These are phyloP conservation scores for Speleostelium caveatum DNA, from an alignment of 78 protist genomes.

Conservation along the genomic window DNA sequence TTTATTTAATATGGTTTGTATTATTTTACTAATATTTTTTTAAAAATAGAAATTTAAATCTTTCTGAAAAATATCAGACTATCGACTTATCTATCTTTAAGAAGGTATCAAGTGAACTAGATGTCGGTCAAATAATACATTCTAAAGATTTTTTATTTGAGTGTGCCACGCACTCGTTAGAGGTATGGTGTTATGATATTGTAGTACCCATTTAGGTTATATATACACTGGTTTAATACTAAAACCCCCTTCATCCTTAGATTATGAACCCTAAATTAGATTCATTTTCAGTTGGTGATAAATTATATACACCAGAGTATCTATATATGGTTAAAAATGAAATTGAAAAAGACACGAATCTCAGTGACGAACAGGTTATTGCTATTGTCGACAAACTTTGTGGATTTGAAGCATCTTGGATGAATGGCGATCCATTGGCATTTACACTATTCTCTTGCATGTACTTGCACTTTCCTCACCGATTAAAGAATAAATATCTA, in stretches of 20 bases:
- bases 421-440: constrained; percentile 37
- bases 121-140: background rate
- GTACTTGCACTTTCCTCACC: constrained; percentile 35
- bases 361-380: constrained; percentile 19
- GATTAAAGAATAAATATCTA: constrained; percentile 16
- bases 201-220: too few relatives aligned
- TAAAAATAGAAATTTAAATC: too few relatives aligned
- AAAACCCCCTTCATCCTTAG: too few relatives aligned
- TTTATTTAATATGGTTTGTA: too few relatives aligned
- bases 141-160: background rate
- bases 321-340: constrained; percentile 13
- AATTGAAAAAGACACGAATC: constrained; percentile 18
- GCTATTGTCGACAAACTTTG: constrained; percentile 26
- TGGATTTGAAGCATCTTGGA: constrained; percentile 31
- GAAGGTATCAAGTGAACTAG: background rate
- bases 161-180: background rate
- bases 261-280: constrained; percentile 44
- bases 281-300: background rate
- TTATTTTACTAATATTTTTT: too few relatives aligned
- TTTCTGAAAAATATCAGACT: too few relatives aligned
- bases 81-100: background rate
- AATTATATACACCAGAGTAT: constrained; percentile 14
- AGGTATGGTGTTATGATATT: too few relatives aligned
- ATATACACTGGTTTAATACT: too few relatives aligned
- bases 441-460: constrained; percentile 43